phyloP scores from a whole-genome alignment of 1,284 basidiomycete species.

The Pisolithus thermaeus region DNA sequence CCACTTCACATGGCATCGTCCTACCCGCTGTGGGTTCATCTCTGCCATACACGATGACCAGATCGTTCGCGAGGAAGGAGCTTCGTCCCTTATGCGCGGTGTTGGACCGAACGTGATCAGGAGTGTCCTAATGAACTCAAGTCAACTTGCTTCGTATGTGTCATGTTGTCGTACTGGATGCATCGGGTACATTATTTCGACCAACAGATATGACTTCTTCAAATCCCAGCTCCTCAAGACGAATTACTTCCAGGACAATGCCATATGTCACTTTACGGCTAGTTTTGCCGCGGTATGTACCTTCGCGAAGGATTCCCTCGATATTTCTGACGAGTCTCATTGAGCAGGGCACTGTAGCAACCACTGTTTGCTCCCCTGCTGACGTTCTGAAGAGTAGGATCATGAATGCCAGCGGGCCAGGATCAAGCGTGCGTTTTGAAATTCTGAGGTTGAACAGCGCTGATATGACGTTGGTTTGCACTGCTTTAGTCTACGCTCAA shows the following conservation, averaged over 20 bases:
- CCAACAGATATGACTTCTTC: slow-evolving; percentile 79
- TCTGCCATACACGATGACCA: slow-evolving; percentile 23
- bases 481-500: slow-evolving; percentile 54
- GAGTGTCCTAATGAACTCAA: slow-evolving; percentile 86
- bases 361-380: slow-evolving; percentile 90
- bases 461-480: not conserved
- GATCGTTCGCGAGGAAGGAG: slow-evolving; percentile 84
- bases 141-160: slow-evolving; percentile 80
- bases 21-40: not conserved
- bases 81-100: slow-evolving; percentile 71
- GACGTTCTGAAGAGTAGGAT: slow-evolving; percentile 89
- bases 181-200: not conserved
- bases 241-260: slow-evolving; percentile 72
- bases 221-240: slow-evolving; percentile 74
- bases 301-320: not conserved
- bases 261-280: slow-evolving; percentile 76
- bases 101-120: slow-evolving; percentile 82
- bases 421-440: slow-evolving; percentile 51
- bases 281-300: slow-evolving; percentile 74
- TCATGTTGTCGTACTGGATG: slow-evolving; percentile 7
- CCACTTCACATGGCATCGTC: not conserved
- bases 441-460: not conserved
- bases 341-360: slow-evolving; percentile 79
- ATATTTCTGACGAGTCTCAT: not conserved
- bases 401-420: slow-evolving; percentile 85